Percentiles rank a stretch among this genome's conserved stretches.
Evolutionary conservation across 257 asterid species (phyloP).

Genomic region (Linderniella brevidens): DNA sequence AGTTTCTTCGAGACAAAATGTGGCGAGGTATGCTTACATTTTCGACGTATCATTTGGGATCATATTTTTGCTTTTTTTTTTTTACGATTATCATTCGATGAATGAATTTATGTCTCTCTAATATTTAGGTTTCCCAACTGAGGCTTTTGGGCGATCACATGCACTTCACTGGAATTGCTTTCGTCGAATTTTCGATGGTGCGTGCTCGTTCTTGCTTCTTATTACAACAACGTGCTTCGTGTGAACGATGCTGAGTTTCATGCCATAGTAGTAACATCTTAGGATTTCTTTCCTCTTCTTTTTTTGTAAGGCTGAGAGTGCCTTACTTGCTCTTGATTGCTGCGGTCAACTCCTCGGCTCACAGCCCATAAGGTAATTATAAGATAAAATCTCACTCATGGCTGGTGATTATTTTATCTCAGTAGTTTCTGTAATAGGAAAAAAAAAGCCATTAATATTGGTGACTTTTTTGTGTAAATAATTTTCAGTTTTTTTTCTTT

Average conservation of each 20-base stretch:
- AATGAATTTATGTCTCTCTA: conserved; percentile 2
- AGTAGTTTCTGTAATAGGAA: neutral
- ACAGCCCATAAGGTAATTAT: conserved; percentile 60
- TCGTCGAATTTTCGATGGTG: neutral
- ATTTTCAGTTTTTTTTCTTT: too few species aligned
- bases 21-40: conserved; percentile 47
- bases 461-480: neutral
- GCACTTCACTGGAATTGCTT: conserved; percentile 89
- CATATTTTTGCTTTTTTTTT: conserved; percentile 2
- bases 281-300: conserved; percentile 25
- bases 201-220: neutral
- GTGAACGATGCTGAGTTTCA: neutral
- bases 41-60: conserved; percentile 1
- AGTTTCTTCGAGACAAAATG: conserved; percentile 74
- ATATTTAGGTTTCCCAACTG: conserved; percentile 70
- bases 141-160: conserved; percentile 93
- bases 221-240: neutral
- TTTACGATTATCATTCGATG: conserved; percentile 2
- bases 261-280: neutral
- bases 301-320: conserved; percentile 71
- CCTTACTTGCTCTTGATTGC: conserved; percentile 72
- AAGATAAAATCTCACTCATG: neutral
- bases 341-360: conserved; percentile 83
- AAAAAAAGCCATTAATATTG: neutral
- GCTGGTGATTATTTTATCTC: neutral